Conservation (phyloP, 73 alveolate genomes). For the Blepharisma stoltei region DNA sequence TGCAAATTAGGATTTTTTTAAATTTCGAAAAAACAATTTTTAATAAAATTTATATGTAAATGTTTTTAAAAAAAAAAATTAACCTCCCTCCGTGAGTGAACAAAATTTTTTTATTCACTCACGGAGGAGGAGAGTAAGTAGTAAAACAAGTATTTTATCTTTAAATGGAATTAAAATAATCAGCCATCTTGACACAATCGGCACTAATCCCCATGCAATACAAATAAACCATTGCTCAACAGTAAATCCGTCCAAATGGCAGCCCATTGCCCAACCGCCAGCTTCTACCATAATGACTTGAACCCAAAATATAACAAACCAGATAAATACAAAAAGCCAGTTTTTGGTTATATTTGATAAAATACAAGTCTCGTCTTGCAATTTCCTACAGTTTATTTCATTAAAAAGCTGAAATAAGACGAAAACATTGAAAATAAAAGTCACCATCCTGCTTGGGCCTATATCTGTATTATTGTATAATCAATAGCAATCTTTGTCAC, state of each 20-base stretch:
- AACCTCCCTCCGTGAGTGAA: too few relatives aligned
- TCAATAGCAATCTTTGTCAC: background rate
- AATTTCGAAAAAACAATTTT: too few relatives aligned
- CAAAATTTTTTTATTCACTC: too few relatives aligned
- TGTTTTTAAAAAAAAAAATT: too few relatives aligned
- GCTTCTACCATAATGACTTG: constrained; percentile 61
- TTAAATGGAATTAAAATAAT: constrained; percentile 9
- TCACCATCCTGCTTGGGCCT: constrained; percentile 60
- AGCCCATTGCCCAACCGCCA: constrained; percentile 62
- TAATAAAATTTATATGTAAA: too few relatives aligned
- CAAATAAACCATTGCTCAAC: constrained; percentile 75
- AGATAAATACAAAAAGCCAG: constrained; percentile 60
- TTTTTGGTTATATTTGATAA: constrained; percentile 66
- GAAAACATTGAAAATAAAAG: constrained; percentile 80
- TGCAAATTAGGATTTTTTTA: too few relatives aligned
- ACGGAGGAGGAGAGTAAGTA: too few relatives aligned
- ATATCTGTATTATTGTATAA: background rate
- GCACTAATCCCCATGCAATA: constrained; percentile 59
- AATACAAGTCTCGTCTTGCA: constrained; percentile 79
- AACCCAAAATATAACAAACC: constrained; percentile 53
- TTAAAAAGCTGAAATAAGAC: constrained; percentile 81
- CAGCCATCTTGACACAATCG: constrained; percentile 35
- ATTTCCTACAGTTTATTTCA: constrained; percentile 79
- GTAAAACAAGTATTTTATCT: too few relatives aligned
- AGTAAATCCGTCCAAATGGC: constrained; percentile 74